A percentile compares a stretch with the other conserved stretches of the same genome.
Conservation (phyloP, 2,329 filamentous ascomycete genomes). For the Teratosphaeria zuluensis region DNA sequence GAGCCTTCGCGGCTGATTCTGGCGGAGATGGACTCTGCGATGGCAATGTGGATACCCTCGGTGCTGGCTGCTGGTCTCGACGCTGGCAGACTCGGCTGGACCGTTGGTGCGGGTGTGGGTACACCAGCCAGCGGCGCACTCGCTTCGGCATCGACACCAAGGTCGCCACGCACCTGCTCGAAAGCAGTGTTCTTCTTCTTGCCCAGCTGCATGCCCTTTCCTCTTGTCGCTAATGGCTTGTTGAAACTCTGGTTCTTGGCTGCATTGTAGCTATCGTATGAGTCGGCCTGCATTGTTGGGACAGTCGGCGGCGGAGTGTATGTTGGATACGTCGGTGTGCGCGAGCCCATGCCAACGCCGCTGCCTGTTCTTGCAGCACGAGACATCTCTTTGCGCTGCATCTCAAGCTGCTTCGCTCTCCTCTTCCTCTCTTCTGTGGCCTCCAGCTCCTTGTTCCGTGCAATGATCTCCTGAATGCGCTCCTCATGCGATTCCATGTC, state of each 20-base stretch:
- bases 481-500: slow-evolving; percentile 99
- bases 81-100: background rate
- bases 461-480: slow-evolving; percentile 96
- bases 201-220: slow-evolving; percentile 97
- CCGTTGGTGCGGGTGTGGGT: slow-evolving; percentile 37
- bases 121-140: slow-evolving; percentile 53
- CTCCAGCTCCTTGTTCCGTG: slow-evolving; percentile 93
- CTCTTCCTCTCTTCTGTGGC: slow-evolving; percentile 96
- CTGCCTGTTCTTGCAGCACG: slow-evolving; percentile 52
- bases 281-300: slow-evolving; percentile 59
- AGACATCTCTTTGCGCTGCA: slow-evolving; percentile 94
- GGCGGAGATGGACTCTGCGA: slow-evolving; percentile 84
- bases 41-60: slow-evolving; percentile 77
- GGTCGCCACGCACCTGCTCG: slow-evolving; percentile 83
- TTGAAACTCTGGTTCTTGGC: slow-evolving; percentile 89
- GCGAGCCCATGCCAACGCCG: slow-evolving; percentile 39
- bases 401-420: slow-evolving; percentile 96
- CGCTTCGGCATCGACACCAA: slow-evolving; percentile 78
- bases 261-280: slow-evolving; percentile 88
- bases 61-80: slow-evolving; percentile 46
- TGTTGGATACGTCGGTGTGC: slow-evolving; percentile 75
- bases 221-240: slow-evolving; percentile 68
- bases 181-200: slow-evolving; percentile 98
- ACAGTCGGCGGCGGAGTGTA: slow-evolving; percentile 84
- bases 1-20: slow-evolving; percentile 81